Conservation (phyloP, 306 rosid species). For the Trifolium dubium region DNA sequence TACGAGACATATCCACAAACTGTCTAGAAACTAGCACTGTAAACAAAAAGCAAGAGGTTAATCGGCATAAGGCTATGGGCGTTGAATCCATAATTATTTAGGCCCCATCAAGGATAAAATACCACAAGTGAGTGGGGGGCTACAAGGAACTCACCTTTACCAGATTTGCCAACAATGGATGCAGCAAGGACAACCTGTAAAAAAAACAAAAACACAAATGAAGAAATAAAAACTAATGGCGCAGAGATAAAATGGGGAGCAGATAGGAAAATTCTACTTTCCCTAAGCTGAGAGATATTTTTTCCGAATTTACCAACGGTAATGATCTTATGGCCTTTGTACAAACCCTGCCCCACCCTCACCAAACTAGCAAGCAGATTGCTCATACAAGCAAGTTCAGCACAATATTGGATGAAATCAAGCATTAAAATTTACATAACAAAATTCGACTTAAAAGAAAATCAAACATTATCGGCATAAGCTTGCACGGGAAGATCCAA, state of each 20-base stretch:
- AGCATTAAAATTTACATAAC: neutral
- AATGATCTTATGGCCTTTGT: neutral
- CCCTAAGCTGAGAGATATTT: neutral
- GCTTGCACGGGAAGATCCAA: conserved; percentile 4
- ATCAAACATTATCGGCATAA: neutral
- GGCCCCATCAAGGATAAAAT: conserved; percentile 1
- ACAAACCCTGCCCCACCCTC: neutral
- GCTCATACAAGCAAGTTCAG: neutral
- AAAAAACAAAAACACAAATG: conserved; percentile 35
- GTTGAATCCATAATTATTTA: conserved; percentile 18
- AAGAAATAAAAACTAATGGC: neutral
- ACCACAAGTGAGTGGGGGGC: neutral
- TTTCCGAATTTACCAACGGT: neutral
- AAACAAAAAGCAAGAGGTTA: conserved; percentile 29
- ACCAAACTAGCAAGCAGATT: neutral
- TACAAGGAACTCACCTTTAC: conserved; percentile 75
- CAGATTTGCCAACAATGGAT: conserved; percentile 85
- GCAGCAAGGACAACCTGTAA: conserved; percentile 93
- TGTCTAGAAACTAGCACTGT: conserved; percentile 95
- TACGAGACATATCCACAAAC: conserved; percentile 89
- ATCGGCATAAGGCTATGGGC: conserved; percentile 3
- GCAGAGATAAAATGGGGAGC: neutral
- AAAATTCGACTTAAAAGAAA: neutral
- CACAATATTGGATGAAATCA: neutral
- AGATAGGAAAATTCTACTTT: neutral